Evolutionary conservation across 2,329 filamentous ascomycete species (phyloP), one percentile per base, ranked within the genome.

Genomic region (Thermothelomyces thermophilus): DNA sequence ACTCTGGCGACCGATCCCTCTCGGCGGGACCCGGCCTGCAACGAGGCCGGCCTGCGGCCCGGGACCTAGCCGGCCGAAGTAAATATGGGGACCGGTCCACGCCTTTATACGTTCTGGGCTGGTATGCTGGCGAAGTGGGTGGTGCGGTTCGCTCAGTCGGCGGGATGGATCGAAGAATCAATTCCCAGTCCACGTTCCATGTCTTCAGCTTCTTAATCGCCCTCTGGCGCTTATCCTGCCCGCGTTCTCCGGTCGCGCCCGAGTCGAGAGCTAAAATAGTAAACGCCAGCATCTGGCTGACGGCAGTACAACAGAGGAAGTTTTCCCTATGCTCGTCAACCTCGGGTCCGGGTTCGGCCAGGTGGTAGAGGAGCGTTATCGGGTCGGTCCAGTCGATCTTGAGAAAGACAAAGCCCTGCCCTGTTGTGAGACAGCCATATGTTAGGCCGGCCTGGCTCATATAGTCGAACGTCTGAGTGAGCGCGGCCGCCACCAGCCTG

Each of bases 381-480:
- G 40, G 40, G 20, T 65, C 34, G 1, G 45, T 11, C 47, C 55
- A 60, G 31, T 50, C 51, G 44, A 60, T 53, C 31, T 58, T 65
- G n/a, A 76, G 63, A 50, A 73, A 74, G 26, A 74, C 66, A 41
- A 68, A 68, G 2, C 66, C 64, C 57, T 75, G 67, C 19, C 69
- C 68, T 1, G 68, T 75, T 14, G 63, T 66, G 33, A 76, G 48
- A 22, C 66, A 62, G 11, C 73, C 66, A 52, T 72, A 73, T 48
- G 71, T 65, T 6, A 74, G 62, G 0, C 74, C 69, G 13, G 60
- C 62, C 43, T 70, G 57, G 10, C 77, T 66, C 67, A 78, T 78
- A 58, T 76, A 75, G 31, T 72, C 66, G 56, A 72, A 77, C 0
- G 66, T 69, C 59, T 77, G 69, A 4, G 70, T 71, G 33, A 77